Evolutionary conservation across 2,329 filamentous ascomycete species (phyloP).

Genomic region (Scedosporium aurantiacum): DNA sequence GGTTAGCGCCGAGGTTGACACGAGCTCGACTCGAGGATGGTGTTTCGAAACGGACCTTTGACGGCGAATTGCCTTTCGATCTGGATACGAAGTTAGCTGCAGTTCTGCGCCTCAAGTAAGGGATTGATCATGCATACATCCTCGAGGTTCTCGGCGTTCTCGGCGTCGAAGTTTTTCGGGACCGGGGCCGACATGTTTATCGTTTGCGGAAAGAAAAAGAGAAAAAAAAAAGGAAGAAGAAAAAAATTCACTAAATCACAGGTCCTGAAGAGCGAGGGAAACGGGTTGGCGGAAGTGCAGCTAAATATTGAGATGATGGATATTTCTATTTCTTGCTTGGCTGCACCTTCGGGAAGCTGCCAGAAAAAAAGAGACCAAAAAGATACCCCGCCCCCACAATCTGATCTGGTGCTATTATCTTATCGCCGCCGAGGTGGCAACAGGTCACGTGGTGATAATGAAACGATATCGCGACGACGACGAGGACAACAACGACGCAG

Average conservation of each 20-base stretch:
- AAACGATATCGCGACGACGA: too few relatives aligned
- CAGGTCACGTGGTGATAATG: neutral
- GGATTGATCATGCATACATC: conserved; percentile 32
- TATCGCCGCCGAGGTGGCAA: neutral
- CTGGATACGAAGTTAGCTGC: conserved; percentile 28
- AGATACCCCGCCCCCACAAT: neutral
- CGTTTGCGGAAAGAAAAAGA: neutral
- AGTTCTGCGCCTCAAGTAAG: neutral
- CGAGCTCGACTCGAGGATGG: neutral
- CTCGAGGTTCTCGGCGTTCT: conserved; percentile 43
- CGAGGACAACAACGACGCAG: too few relatives aligned
- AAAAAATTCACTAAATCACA: neutral
- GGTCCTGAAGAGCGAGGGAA: neutral
- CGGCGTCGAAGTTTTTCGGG: conserved; percentile 48
- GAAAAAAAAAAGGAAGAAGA: neutral
- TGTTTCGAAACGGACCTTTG: conserved; percentile 51
- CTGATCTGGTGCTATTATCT: too few relatives aligned
- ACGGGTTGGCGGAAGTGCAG: neutral
- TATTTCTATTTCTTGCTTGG: too few relatives aligned
- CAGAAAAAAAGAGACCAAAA: neutral
- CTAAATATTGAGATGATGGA: neutral
- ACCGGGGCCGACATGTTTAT: conserved; percentile 12
- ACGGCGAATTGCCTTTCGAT: conserved; percentile 99
- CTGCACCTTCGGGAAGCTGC: neutral
- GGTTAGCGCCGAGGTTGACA: neutral